Evolutionary conservation across 2,329 filamentous ascomycete species (phyloP).

Genomic region (Lasiodiplodia theobromae): DNA sequence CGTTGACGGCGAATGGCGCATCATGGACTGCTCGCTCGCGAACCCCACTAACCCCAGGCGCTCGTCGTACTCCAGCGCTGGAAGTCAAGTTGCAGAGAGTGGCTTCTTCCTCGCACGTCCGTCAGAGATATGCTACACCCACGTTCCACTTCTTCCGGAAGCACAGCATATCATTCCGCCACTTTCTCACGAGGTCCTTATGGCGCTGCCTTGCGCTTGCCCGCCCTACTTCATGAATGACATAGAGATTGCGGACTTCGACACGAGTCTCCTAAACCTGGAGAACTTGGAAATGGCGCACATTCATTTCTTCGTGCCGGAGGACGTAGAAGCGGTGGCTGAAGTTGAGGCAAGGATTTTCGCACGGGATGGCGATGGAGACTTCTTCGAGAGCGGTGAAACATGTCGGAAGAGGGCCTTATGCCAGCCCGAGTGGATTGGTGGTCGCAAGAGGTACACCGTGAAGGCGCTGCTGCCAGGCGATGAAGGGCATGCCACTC

Average conservation of each 20-base stretch:
- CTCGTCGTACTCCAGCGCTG: slow-evolving; percentile 75
- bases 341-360: slow-evolving; percentile 88
- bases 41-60: slow-evolving; percentile 88
- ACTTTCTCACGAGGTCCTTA: slow-evolving; percentile 81
- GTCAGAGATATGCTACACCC: slow-evolving; percentile 91
- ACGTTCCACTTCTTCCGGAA: slow-evolving; percentile 83
- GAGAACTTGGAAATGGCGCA: slow-evolving; percentile 95
- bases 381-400: slow-evolving; percentile 92
- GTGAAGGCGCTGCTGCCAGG: slow-evolving; percentile 91
- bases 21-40: slow-evolving; percentile 92
- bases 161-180: slow-evolving; percentile 95
- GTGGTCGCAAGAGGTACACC: slow-evolving; percentile 87
- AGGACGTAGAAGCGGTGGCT: slow-evolving; percentile 89
- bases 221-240: slow-evolving; percentile 86
- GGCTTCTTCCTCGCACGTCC: slow-evolving; percentile 97
- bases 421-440: slow-evolving; percentile 90
- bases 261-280: slow-evolving; percentile 83
- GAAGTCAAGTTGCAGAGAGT: slow-evolving; percentile 74
- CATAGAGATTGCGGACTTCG: slow-evolving; percentile 84
- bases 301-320: slow-evolving; percentile 83
- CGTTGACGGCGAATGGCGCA: slow-evolving; percentile 93
- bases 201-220: slow-evolving; percentile 85
- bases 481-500: slow-evolving; percentile 84
- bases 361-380: slow-evolving; percentile 83
- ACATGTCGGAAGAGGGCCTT: slow-evolving; percentile 83